phyloP scores from a whole-genome alignment of 2,329 filamentous ascomycete genomes.

The Rachicladosporium sp. region DNA sequence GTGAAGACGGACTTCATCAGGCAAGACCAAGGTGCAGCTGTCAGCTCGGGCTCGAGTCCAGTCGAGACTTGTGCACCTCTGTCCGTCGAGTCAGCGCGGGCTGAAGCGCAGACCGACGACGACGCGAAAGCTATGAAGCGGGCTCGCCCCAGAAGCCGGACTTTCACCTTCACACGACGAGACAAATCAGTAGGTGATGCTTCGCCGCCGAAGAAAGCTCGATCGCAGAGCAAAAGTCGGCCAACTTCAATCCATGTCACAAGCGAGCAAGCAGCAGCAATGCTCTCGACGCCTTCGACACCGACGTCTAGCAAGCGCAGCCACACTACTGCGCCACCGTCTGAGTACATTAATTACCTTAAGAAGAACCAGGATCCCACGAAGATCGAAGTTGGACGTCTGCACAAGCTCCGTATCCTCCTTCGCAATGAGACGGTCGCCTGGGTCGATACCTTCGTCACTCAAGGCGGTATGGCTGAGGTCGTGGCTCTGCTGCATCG shows the following conservation, averaged over 20 bases:
- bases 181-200: slow-evolving; percentile 29
- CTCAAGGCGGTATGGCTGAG: slow-evolving; percentile 82
- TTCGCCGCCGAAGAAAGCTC: slow-evolving; percentile 60
- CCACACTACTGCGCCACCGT: slow-evolving; percentile 61
- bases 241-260: slow-evolving; percentile 52
- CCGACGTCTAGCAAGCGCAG: slow-evolving; percentile 19
- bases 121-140: slow-evolving; percentile 28
- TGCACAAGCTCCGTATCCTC: slow-evolving; percentile 83
- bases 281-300: slow-evolving; percentile 3
- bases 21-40: slow-evolving; percentile 52
- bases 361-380: slow-evolving; percentile 70
- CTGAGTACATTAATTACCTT: slow-evolving; percentile 78
- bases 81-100: slow-evolving; percentile 22
- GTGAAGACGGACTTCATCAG: slow-evolving; percentile 95
- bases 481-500: slow-evolving; percentile 75
- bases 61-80: slow-evolving; percentile 25
- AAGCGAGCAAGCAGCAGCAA: slow-evolving; percentile 9
- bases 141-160: slow-evolving; percentile 52
- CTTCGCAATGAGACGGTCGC: slow-evolving; percentile 88
- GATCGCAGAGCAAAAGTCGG: slow-evolving; percentile 47
- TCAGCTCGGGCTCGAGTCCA: slow-evolving; percentile 49
- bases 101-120: slow-evolving; percentile 10
- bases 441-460: slow-evolving; percentile 89
- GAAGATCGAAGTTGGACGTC: slow-evolving; percentile 78
- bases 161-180: slow-evolving; percentile 67